Evolutionary conservation across 2,329 filamentous ascomycete species (phyloP).

Genomic region (Fusarium beomiforme): DNA sequence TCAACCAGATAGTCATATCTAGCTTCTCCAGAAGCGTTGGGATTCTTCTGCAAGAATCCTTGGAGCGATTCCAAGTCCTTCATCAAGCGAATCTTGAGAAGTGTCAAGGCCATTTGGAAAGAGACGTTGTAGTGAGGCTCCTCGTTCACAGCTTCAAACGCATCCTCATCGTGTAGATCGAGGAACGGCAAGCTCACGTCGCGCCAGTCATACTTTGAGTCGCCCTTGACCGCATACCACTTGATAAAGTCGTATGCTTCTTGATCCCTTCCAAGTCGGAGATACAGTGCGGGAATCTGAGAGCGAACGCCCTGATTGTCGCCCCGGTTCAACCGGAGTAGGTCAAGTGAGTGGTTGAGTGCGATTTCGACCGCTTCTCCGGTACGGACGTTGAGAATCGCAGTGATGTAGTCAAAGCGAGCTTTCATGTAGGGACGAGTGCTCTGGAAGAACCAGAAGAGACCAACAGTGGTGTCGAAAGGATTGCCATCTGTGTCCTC

Average conservation of each 20-base stretch:
- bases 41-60: neutral
- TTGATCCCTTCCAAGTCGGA: conserved; percentile 8
- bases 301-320: conserved; percentile 6
- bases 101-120: conserved; percentile 3
- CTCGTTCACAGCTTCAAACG: conserved; percentile 5
- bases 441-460: neutral
- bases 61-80: conserved; percentile 3
- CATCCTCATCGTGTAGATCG: neutral
- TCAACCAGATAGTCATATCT: neutral
- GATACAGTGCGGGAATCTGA: neutral
- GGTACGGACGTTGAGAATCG: conserved; percentile 6
- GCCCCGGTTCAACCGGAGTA: conserved; percentile 2
- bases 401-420: neutral
- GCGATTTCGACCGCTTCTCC: conserved; percentile 6
- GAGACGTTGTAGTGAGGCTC: neutral
- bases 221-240: neutral
- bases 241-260: conserved; percentile 22
- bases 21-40: neutral
- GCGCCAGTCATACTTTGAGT: neutral
- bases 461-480: neutral
- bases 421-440: conserved; percentile 20
- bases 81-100: conserved; percentile 15
- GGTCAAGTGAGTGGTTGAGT: neutral
- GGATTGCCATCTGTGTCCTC: neutral
- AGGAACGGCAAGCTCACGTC: conserved; percentile 1